Evolutionary conservation across 805 yeast species (phyloP).

Genomic region (Schizosaccharomyces cryophilus): DNA sequence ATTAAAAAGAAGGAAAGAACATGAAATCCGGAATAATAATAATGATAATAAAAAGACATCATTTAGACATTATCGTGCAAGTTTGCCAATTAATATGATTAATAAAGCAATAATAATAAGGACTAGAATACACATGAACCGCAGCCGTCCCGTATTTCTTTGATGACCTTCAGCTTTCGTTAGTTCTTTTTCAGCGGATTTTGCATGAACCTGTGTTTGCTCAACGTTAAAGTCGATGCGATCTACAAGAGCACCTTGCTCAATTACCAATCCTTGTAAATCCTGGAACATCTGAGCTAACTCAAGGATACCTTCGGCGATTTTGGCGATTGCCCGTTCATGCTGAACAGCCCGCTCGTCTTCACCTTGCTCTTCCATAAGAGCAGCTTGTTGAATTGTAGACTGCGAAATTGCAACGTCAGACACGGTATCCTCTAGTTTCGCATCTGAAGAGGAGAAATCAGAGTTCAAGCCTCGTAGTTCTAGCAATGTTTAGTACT

Average conservation of each 20-base stretch:
- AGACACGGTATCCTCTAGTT: slow-evolving; percentile 5
- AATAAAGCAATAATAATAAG: not conserved
- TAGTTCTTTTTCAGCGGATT: slow-evolving; percentile 55
- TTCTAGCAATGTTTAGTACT: not conserved
- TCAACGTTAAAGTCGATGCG: slow-evolving; percentile 80
- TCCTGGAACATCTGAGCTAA: slow-evolving; percentile 83
- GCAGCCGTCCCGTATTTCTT: slow-evolving; percentile 36
- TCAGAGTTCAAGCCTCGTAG: not conserved
- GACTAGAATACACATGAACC: not conserved
- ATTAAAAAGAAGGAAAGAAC: not conserved
- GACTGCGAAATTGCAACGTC: slow-evolving; percentile 11
- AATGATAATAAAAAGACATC: not conserved
- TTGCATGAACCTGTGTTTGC: slow-evolving; percentile 51
- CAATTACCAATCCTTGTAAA: slow-evolving; percentile 72
- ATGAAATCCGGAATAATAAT: not conserved
- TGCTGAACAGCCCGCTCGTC: slow-evolving; percentile 35
- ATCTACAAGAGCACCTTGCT: slow-evolving; percentile 85
- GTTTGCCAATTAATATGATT: not conserved
- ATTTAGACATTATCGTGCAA: not conserved
- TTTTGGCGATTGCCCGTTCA: slow-evolving; percentile 67
- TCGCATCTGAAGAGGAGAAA: slow-evolving; percentile 4
- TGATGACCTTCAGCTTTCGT: slow-evolving; percentile 58
- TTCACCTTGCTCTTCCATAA: slow-evolving; percentile 11
- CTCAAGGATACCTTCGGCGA: slow-evolving; percentile 86
- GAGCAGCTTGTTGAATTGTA: slow-evolving; percentile 12